Percentiles rank a stretch among this genome's conserved stretches.
These are phyloP conservation scores for Populus hybrid DNA, from an alignment of 441 rosid species.

Conservation along the genomic window DNA sequence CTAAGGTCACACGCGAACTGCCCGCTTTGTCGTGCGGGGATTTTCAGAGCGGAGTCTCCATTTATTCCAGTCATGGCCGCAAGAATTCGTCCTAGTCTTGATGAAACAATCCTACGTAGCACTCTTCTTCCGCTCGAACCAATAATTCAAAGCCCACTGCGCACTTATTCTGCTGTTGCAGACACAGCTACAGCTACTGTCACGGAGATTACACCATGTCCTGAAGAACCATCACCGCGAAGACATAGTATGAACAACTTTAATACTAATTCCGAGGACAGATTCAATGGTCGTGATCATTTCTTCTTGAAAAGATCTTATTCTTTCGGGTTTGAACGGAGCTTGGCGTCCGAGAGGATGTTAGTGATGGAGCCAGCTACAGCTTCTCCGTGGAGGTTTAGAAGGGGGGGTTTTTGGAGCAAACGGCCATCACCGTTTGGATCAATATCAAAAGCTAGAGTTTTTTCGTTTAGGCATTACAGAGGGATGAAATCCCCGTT, in stretches of 20 bases:
- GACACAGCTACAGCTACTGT: conserved; percentile 10
- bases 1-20: conserved; percentile 82
- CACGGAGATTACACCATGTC: conserved; percentile 50
- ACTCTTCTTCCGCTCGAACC: conserved; percentile 28
- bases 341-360: conserved; percentile 64
- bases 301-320: conserved; percentile 64
- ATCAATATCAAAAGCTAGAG: conserved; percentile 60
- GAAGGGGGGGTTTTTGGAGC: conserved; percentile 73
- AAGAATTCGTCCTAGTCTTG: conserved; percentile 75
- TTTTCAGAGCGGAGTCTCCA: conserved; percentile 52
- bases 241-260: conserved; percentile 12
- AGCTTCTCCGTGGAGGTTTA: conserved; percentile 70
- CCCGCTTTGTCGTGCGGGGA: conserved; percentile 86
- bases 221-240: conserved; percentile 49
- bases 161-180: background rate
- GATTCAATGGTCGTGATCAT: conserved; percentile 31
- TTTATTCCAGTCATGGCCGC: conserved; percentile 88
- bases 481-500: conserved; percentile 79
- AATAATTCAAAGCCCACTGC: conserved; percentile 24
- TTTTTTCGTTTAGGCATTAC: conserved; percentile 66
- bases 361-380: conserved; percentile 58
- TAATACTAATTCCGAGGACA: conserved; percentile 31
- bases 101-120: conserved; percentile 41
- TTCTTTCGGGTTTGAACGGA: conserved; percentile 82
- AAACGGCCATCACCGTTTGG: conserved; percentile 87